These are phyloP conservation scores for Xenosphaeropsis pyriputrescens DNA, from an alignment of 2,329 filamentous ascomycete species.

Conservation along the genomic window DNA sequence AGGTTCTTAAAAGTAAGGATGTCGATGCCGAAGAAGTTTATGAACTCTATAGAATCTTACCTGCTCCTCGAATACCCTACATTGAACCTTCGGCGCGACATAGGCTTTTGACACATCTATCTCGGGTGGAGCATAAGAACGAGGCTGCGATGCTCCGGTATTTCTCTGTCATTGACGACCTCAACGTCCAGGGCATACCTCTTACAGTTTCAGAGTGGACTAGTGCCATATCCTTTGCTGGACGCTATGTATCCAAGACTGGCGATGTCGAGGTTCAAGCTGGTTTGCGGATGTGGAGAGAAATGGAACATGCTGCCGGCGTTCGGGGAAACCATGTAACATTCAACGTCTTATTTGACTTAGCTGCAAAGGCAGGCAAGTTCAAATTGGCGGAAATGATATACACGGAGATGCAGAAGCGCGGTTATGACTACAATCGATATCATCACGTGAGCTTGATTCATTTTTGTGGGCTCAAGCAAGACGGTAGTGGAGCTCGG, in stretches of 20 bases:
- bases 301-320: conserved; percentile 68
- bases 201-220: conserved; percentile 66
- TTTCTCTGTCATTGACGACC: conserved; percentile 70
- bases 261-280: conserved; percentile 47
- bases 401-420: conserved; percentile 61
- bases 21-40: conserved; percentile 16
- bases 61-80: conserved; percentile 17
- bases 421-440: conserved; percentile 56
- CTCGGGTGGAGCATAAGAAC: conserved; percentile 16
- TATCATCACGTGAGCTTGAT: conserved; percentile 74
- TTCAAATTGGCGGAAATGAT: conserved; percentile 75
- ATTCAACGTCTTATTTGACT: conserved; percentile 85
- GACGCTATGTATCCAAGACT: conserved; percentile 48
- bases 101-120: conserved; percentile 15
- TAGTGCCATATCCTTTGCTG: conserved; percentile 65
- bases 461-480: conserved; percentile 64
- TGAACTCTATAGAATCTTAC: conserved; percentile 19
- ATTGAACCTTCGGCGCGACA: conserved; percentile 13
- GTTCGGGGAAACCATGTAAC: conserved; percentile 60
- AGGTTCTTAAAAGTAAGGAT: conserved; percentile 6
- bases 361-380: conserved; percentile 74
- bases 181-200: conserved; percentile 57
- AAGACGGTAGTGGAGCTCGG: conserved; percentile 60
- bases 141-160: conserved; percentile 60
- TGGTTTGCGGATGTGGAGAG: conserved; percentile 66